Conservation (phyloP, 352 stramenopile genomes). For the Pelagophyceae sp. region DNA sequence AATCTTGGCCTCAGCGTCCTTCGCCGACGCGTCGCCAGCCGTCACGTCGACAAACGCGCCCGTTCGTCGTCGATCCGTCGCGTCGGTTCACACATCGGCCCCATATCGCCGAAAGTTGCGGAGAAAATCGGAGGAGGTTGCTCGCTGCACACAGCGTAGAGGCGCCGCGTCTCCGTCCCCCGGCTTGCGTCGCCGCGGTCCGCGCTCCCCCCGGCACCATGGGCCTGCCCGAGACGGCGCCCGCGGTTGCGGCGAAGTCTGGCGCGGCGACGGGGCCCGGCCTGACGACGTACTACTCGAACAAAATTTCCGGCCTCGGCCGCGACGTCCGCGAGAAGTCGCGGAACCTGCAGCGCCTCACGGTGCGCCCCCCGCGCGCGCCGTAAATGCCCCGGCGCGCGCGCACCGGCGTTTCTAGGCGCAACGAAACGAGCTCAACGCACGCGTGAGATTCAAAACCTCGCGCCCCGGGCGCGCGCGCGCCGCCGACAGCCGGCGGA, state of each 20-base stretch:
- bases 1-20: no score
- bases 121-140: no score
- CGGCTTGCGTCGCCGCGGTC: no score
- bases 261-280: neutral
- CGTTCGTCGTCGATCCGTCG: no score
- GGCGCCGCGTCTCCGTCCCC: no score
- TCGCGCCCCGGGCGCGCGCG: no score
- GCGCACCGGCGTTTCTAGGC: constrained; percentile 66
- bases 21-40: no score
- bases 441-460: constrained; percentile 82
- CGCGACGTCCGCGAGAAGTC: constrained; percentile 83
- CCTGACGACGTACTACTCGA: constrained; percentile 73
- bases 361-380: neutral
- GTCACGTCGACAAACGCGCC: no score
- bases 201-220: neutral
- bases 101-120: no score
- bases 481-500: no score
- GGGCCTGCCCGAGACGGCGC: neutral
- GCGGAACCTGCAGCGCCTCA: constrained; percentile 46
- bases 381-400: neutral
- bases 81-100: no score
- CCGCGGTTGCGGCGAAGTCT: neutral
- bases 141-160: no score
- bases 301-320: constrained; percentile 89
- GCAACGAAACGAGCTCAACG: constrained; percentile 98